Evolutionary conservation across 176 grass and related monocot species (phyloP), one percentile per base, ranked within the genome.

Genomic region (Bonia amplexicaulis): DNA sequence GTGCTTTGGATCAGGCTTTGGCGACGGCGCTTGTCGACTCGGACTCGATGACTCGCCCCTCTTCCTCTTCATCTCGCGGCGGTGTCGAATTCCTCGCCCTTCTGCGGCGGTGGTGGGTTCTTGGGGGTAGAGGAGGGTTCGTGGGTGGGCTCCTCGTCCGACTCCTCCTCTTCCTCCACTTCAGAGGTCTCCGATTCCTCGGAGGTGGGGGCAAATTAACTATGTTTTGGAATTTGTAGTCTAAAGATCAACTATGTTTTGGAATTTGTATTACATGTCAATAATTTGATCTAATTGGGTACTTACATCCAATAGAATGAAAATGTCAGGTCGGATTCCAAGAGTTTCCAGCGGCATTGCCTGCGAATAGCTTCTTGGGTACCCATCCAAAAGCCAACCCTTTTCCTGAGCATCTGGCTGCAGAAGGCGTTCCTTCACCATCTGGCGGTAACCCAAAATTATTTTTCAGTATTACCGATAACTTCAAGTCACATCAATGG

Each of bases 351-450:
- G 71, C 10, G 96, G 90, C 90, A 94, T 96, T 53, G 96, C 90
- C 85, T 99, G 96, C 0, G 93, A 95, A 76, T 88, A 81, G 54
- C 96, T 99, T 94, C 96, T 93, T 16, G 96, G 96, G 75, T 96
- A 99, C 33, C 96, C 96, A 68, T 99, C 96, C 81, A 99, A 89
- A 45, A 96, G 86, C 96, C 96, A 99, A 39, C 96, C 93, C 6
- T 92, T 92, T 85, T 92, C 88, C 84, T 96, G 89, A 77, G 94
- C 96, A 86, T 99, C 96, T 78, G 73, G 84, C 76, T 94, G 89
- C 75, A 91, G 79, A 86, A 99, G 94, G 6, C 96, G 89, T 19
- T 70, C 85, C 88, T 94, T 99, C 71, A 99, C 96, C 79, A 96
- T 99, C 96, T 96, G 88, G 12, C 54, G 77, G 52, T 46, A 57